phyloP scores from a whole-genome alignment of 106 monocot species.

The Apostasia ramifera region DNA sequence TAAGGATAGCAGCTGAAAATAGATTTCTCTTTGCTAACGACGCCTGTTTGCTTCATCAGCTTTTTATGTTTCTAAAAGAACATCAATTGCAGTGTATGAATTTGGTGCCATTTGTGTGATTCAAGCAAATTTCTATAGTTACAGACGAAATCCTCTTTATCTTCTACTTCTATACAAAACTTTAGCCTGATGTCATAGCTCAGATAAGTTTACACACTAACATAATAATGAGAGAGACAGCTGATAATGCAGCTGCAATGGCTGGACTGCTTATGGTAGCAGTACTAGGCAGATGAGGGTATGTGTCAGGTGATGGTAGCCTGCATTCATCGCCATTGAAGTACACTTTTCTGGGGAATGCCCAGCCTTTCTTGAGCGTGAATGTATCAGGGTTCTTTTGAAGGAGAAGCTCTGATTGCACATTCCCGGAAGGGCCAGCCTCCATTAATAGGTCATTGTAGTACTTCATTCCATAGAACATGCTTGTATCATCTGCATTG shows the following conservation, averaged over 20 bases:
- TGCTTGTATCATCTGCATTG: conserved; percentile 58
- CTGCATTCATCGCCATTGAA: conserved; percentile 82
- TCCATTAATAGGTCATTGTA: conserved; percentile 76
- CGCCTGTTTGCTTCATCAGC: too few species aligned
- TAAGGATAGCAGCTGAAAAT: too few species aligned
- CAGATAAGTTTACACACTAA: too few species aligned
- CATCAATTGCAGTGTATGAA: too few species aligned
- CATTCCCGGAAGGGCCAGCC: conserved; percentile 59
- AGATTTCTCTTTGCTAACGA: too few species aligned
- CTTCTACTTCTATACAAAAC: too few species aligned
- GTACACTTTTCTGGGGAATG: conserved; percentile 66
- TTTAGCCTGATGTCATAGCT: too few species aligned
- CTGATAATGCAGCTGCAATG: not conserved
- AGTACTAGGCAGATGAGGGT: conserved; percentile 58
- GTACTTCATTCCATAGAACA: conserved; percentile 73
- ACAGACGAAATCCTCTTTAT: too few species aligned
- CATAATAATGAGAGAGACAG: too few species aligned
- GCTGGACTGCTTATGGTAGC: conserved; percentile 12
- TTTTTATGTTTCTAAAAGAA: too few species aligned
- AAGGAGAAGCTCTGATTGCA: conserved; percentile 67
- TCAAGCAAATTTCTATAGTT: too few species aligned
- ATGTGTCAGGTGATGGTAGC: conserved; percentile 56
- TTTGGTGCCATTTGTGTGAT: too few species aligned
- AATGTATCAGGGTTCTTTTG: conserved; percentile 46
- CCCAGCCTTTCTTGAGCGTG: conserved; percentile 71